Evolutionary conservation across 208 protist species (phyloP), one percentile per base, ranked within the genome.

Genomic region (Jaenimonas drosophilae): DNA sequence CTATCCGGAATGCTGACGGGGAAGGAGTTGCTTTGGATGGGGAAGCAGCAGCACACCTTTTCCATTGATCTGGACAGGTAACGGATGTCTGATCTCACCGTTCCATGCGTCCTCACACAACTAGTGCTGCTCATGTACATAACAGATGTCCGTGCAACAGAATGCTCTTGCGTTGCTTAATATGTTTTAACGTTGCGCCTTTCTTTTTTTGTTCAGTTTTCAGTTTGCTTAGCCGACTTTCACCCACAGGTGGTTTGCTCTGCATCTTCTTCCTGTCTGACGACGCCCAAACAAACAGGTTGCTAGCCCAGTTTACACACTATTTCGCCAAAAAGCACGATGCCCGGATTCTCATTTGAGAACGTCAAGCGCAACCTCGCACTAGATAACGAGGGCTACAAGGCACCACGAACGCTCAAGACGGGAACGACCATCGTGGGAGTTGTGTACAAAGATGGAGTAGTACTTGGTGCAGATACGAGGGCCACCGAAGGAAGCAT

Each of bases 371-470:
- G 95, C 54, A 98, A 98, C 64, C 61, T 88, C 28, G 76, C 80
- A 33, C 61, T 98, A 25, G 56, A 89, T 42, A 57, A 55, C 21
- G 61, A 89, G 33, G 86, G 82, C 19, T 55, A 75, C 43, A 29
- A 69, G 12, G 43, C 66, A 0, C 88, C 94, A 27, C 82, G 78
- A 49, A 83, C 80, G 11, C 87, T 91, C 27, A 99, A 99, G 70
- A 99, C 99, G 4, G 99, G 99, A 34, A 99, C 99, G 5, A 99
- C 99, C 14, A 99, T 99, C 64, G 88, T 91, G 28, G 99, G 98
- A 37, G 74, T 99, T 2, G 76, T 99, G 26, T 99, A 87, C 71
- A 96, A 99, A 60, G 96, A 96, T 56, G 97, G 98, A 45, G 97
- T 99, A 12, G 98, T 99, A n/a, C 76, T 99, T 11, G 98, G 97